Evolutionary conservation across 2,329 filamentous ascomycete genomes (phyloP).

Genomic region (Aureobasidium sp.): DNA sequence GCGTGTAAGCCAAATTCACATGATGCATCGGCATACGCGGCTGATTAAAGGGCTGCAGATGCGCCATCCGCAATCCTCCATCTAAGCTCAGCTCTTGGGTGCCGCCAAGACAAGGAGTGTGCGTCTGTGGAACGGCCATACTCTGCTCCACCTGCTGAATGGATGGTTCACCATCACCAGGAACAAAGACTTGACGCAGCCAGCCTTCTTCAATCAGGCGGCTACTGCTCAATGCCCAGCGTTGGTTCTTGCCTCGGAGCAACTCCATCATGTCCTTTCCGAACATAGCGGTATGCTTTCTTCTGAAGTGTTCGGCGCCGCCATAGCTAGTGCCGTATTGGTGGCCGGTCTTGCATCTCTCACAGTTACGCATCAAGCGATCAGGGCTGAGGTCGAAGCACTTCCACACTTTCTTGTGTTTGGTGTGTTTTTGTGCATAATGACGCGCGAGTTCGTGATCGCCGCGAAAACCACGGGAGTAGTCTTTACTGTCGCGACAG

Average conservation of each 20-base stretch:
- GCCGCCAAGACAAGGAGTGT: background rate
- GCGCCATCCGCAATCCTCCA: background rate
- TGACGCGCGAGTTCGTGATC: conserved; percentile 63
- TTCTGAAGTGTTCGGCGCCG: conserved; percentile 79
- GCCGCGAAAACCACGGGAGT: conserved; percentile 74
- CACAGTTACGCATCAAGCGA: conserved; percentile 70
- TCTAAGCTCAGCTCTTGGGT: background rate
- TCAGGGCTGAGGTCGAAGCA: conserved; percentile 53
- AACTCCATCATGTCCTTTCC: conserved; percentile 10
- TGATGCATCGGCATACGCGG: background rate
- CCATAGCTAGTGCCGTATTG: conserved; percentile 91
- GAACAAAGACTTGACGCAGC: conserved; percentile 2
- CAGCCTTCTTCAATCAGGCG: conserved; percentile 12
- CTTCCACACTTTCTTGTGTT: conserved; percentile 54
- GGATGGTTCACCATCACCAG: conserved; percentile 5
- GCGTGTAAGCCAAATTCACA: background rate
- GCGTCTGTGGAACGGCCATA: background rate
- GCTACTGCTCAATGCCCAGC: conserved; percentile 6
- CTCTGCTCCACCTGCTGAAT: background rate
- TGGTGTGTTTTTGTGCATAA: conserved; percentile 58
- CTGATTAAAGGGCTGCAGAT: background rate
- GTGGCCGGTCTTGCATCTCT: conserved; percentile 70
- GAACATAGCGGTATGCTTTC: conserved; percentile 52
- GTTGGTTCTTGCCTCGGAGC: conserved; percentile 5
- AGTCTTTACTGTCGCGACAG: conserved; percentile 52